These are phyloP conservation scores for Cicer arietinum DNA, from an alignment of 306 rosid genomes.

Conservation along the genomic window DNA sequence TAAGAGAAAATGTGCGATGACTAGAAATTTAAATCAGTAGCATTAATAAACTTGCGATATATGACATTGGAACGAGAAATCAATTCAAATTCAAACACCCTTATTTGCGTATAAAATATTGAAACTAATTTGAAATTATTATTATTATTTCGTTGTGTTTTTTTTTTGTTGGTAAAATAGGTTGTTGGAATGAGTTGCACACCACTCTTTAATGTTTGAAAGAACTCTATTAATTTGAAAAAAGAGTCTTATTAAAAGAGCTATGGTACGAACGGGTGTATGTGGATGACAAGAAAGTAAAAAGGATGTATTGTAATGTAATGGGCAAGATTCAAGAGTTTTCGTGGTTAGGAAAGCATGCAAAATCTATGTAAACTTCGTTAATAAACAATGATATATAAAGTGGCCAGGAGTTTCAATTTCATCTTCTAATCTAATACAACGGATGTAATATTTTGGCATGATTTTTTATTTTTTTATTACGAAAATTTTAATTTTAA, in stretches of 20 bases:
- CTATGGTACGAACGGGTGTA: background rate
- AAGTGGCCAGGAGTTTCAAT: background rate
- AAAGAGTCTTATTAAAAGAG: background rate
- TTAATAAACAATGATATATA: background rate
- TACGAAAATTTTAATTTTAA: background rate
- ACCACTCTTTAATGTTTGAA: background rate
- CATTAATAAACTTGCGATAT: no score
- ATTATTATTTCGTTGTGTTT: no score
- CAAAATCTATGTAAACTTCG: background rate
- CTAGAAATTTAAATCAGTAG: no score
- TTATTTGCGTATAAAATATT: no score
- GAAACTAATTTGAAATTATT: no score
- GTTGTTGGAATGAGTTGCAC: no score
- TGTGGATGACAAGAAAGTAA: background rate
- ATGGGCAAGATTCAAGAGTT: no score
- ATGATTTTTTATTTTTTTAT: background rate
- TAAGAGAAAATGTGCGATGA: no score
- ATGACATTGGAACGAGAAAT: no score
- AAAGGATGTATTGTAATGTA: no score
- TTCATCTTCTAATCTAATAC: background rate
- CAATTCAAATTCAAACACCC: no score
- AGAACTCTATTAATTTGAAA: background rate
- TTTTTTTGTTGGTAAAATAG: no score
- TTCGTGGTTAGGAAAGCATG: background rate
- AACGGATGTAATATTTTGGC: background rate